A percentile compares a stretch with the other conserved stretches of the same genome.
Conservation (phyloP, 2,329 filamentous ascomycete species). For the Colletotrichum agaves region DNA sequence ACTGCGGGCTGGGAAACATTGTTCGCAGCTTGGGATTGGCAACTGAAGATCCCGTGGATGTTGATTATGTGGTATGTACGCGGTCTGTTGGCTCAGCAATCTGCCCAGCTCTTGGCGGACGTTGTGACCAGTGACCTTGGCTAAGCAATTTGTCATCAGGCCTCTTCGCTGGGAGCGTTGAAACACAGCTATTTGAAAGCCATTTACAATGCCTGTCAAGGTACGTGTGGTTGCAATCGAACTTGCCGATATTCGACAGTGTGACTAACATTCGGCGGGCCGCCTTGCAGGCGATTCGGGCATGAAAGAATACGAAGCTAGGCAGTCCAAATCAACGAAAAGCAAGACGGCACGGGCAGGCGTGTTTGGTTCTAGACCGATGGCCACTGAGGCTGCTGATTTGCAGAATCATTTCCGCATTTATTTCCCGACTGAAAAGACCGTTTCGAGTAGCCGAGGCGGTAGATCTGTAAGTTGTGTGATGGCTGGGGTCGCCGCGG, state of each 20-base stretch:
- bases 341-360: conserved; percentile 38
- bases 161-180: conserved; percentile 84
- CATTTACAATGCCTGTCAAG: conserved; percentile 66
- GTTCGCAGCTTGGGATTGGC: conserved; percentile 72
- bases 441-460: conserved; percentile 72
- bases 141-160: conserved; percentile 53
- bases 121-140: conserved; percentile 35
- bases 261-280: conserved; percentile 6
- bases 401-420: conserved; percentile 70
- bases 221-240: conserved; percentile 47
- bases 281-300: conserved; percentile 52
- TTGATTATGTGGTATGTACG: conserved; percentile 77
- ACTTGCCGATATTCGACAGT: conserved; percentile 14
- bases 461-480: conserved; percentile 63
- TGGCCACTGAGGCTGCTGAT: conserved; percentile 22
- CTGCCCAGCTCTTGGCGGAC: conserved; percentile 20
- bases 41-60: conserved; percentile 64
- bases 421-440: conserved; percentile 83
- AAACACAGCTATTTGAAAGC: conserved; percentile 72
- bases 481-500: conserved; percentile 22
- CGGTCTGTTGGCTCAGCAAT: conserved; percentile 21
- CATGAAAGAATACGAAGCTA: conserved; percentile 56
- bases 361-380: conserved; percentile 4
- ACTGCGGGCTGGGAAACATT: conserved; percentile 77
- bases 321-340: conserved; percentile 47